Percentiles rank a stretch among this genome's conserved stretches.
These are phyloP conservation scores for Suillus subaureus DNA, from an alignment of 768 basidiomycete genomes.

Conservation along the genomic window DNA sequence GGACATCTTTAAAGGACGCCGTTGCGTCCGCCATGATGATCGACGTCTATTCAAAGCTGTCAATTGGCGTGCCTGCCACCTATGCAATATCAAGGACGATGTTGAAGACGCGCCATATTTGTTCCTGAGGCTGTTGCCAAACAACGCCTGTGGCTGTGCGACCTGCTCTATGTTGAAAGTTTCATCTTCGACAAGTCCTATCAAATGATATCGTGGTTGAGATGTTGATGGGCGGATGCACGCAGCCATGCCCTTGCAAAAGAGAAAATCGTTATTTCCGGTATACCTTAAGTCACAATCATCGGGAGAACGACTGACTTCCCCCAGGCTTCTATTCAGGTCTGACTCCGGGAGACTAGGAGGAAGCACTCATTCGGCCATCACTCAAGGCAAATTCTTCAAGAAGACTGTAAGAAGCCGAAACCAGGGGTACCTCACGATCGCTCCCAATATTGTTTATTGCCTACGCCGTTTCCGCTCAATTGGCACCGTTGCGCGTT, in stretches of 20 bases:
- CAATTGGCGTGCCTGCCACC: background rate
- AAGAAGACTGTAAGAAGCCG: too few relatives aligned
- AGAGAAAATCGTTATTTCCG: background rate
- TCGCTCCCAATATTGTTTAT: background rate
- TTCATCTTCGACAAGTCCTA: background rate
- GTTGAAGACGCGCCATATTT: constrained; percentile 16
- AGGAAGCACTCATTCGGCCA: background rate
- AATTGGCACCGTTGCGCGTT: background rate
- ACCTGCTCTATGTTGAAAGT: background rate
- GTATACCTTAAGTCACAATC: background rate
- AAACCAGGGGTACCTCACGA: background rate
- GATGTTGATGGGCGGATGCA: background rate
- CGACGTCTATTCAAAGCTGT: constrained; percentile 11
- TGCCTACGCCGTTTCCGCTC: background rate
- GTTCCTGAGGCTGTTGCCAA: constrained; percentile 28
- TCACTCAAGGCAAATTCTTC: background rate
- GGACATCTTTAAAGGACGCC: constrained; percentile 87
- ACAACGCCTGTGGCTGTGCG: constrained; percentile 20
- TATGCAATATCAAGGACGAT: background rate
- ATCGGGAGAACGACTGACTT: background rate
- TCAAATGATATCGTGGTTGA: background rate
- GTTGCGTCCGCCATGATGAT: constrained; percentile 51
- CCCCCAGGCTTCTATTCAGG: background rate
- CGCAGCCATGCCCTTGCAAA: background rate
- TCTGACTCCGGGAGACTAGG: background rate